These are phyloP conservation scores for Cymbopogon flexuosus DNA, from an alignment of 202 grass and related monocot species.

Conservation along the genomic window DNA sequence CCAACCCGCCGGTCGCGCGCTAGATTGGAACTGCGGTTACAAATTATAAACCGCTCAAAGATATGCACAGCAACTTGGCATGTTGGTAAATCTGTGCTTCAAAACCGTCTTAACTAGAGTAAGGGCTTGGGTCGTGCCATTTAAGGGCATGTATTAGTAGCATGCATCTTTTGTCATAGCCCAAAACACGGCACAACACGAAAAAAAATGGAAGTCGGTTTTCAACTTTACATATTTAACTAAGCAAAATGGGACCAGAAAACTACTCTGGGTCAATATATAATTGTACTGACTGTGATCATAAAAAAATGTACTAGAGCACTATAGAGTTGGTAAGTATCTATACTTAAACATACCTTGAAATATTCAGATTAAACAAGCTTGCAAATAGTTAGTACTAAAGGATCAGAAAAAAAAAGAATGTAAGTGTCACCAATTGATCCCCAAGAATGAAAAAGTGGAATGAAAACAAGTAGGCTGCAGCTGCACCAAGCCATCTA, in stretches of 20 bases:
- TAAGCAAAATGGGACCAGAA: too few relatives aligned
- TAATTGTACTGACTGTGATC: too few relatives aligned
- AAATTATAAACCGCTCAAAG: not conserved
- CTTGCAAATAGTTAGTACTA: not conserved
- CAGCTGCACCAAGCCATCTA: not conserved
- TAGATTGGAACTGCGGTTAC: too few relatives aligned
- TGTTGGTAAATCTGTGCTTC: not conserved
- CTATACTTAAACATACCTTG: slow-evolving; percentile 53
- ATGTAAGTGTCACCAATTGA: not conserved
- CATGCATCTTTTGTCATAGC: too few relatives aligned
- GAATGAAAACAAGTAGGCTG: not conserved
- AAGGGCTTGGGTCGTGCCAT: not conserved
- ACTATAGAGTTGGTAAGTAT: not conserved
- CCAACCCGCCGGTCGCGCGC: too few relatives aligned
- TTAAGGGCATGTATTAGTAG: not conserved
- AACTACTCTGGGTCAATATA: too few relatives aligned
- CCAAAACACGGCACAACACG: too few relatives aligned
- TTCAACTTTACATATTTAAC: too few relatives aligned
- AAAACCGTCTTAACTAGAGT: not conserved
- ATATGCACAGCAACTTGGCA: not conserved
- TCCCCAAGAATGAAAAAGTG: not conserved
- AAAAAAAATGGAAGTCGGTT: too few relatives aligned
- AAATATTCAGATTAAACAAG: slow-evolving; percentile 55
- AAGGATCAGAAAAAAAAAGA: not conserved
- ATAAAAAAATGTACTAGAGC: not conserved